Evolutionary conservation across 768 basidiomycete species (phyloP).

Genomic region (Boletellus ananiceps): DNA sequence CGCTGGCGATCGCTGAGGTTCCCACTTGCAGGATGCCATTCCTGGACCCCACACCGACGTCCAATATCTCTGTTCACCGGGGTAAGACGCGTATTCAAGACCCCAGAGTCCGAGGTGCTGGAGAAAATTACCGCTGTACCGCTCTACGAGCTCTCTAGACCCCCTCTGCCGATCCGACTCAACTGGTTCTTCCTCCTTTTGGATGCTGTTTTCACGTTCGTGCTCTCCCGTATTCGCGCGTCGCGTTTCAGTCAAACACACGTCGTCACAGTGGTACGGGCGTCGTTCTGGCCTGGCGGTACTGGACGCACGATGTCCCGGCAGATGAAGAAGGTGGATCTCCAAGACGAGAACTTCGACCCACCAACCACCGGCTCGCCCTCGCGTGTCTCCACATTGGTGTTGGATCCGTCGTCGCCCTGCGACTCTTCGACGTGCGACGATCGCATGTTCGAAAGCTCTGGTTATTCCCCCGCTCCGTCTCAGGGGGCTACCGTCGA

Average conservation of each 20-base stretch:
- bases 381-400: constrained; percentile 26
- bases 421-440: constrained; percentile 23
- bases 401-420: constrained; percentile 27
- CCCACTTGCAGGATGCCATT: background rate
- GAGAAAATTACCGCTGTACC: constrained; percentile 18
- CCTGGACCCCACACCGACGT: background rate
- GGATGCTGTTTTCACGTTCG: constrained; percentile 30
- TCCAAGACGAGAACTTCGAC: constrained; percentile 24
- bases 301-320: constrained; percentile 23
- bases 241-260: background rate
- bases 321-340: constrained; percentile 11
- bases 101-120: constrained; percentile 15
- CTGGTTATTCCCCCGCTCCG: constrained; percentile 27
- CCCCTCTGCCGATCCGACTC: constrained; percentile 19
- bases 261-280: constrained; percentile 20
- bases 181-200: constrained; percentile 27
- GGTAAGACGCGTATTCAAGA: constrained; percentile 5
- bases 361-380: constrained; percentile 27
- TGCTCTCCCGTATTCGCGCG: background rate
- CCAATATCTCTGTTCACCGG: constrained; percentile 12
- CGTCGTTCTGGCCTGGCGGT: constrained; percentile 24
- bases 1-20: background rate
- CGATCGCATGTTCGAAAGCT: constrained; percentile 29
- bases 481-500: constrained; percentile 21
- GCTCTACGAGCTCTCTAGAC: constrained; percentile 23